Base-by-base conservation (phyloP, 257 asterid genomes). In the Cordia subcordata region DNA sequence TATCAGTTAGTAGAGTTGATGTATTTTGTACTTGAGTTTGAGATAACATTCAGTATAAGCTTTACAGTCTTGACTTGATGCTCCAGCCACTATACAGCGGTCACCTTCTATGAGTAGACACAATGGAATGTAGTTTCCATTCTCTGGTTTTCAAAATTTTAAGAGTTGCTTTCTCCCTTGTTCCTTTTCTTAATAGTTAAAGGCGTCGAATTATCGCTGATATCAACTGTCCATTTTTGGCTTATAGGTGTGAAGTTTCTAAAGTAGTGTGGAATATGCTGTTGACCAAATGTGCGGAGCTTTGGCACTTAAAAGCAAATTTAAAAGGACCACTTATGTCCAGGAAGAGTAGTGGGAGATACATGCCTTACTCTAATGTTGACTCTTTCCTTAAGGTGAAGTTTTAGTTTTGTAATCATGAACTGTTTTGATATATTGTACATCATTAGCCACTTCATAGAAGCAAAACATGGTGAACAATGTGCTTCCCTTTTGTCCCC, bases 281-380 rank as follows among this genome's bases (percentile, higher is more conserved):
- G 76, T 59, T 85, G 80, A 69, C 75, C 50, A 90, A 90, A 68
- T 79, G 83, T 12, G 73, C 72, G 75, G 97, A 87, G 77, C 84
- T 87, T 61, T 76, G 80, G 68, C 83, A 73, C 72, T 68, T 78
- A 73, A 85, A 80, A 60, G 51, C 71, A 55, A 74, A 78, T 38
- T 81, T 73, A 60, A 73, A 81, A 14, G 71, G 83, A 60, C 92
- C 86, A 32, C 78, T 76, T 73, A 73, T 77, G 69, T 80, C 90
- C 15, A 84, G 69, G 72, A 87, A 67, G 78, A 81, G 82, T 75
- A 79, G 90, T 58, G 94, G 97, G 58, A 85, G 85, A 76, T 90
- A 87, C 77, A 72, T 75, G 82, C 97, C 97, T 44, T 90, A 90
- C 77, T 87, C 97, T 64, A 90, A 90, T 50, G 94, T 90, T 46